Evolutionary conservation across 1,139 yeast genomes (phyloP), one percentile per base, ranked within the genome.

Genomic region (Zygoascus meyerae): DNA sequence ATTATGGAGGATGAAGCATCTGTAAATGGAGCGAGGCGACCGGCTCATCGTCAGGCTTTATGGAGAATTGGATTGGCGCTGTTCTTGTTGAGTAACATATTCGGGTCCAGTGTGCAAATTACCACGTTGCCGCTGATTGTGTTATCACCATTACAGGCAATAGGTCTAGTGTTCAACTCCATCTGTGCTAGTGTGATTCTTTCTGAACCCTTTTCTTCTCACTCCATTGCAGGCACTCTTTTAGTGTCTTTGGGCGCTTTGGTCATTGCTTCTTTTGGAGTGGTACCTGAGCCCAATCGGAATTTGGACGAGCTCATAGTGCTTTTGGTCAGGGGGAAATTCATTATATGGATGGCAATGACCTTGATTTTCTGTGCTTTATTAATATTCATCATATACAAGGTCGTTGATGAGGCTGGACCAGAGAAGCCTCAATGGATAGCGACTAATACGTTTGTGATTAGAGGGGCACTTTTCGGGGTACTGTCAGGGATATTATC

Each of bases 161-260:
- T 83, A n/a, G 95, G 96, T 0, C 73, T 89, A 32, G 90, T 87
- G 2, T 87, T 89, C 71, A 89, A 89, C 64, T 79, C 94, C 1
- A 65, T 86, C 8, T 83, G 89, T 56, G 86, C 95, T 43, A 63
- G 84, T 21, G 54, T 86, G 21, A 64, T 89, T 15, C 75, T 87
- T 9, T 73, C 81, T 12, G 96, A 89, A 60, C 71, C 71, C 0
- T 84, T 86, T 63, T 81, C 92, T 1, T 55, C 57, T 34, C 70
- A 67, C 47, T 74, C 90, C 2, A 68, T 78, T 2, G 54, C 67
- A 7, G 95, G 95, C 1, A 86, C 96, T 0, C 59, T 75, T 1
- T 64, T 84, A 15, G 86, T 86, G 10, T 75, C 85, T 1, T 45
- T 75, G 2, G 96, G 96, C 0, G 95, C 96, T 0, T 72, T 83